phyloP scores from a whole-genome alignment of 164 flowering plant genomes.

The Aristolochia contorta region DNA sequence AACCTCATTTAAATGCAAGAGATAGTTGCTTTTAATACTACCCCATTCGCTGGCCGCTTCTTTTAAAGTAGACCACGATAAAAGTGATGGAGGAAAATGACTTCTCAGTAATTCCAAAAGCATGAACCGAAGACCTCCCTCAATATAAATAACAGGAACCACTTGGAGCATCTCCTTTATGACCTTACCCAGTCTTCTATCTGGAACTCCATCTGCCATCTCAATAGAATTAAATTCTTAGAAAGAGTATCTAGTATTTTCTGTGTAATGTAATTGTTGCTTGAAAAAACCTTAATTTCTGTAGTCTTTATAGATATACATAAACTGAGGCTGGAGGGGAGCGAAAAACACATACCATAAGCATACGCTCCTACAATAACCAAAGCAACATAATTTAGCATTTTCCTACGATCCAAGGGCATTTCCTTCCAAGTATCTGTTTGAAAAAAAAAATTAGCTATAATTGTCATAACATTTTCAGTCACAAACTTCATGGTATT shows the following conservation, averaged over 20 bases:
- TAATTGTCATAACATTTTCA: no score
- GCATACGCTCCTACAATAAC: slow-evolving; percentile 15
- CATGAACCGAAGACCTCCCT: slow-evolving; percentile 19
- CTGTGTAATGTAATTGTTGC: neutral
- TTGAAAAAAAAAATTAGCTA: no score
- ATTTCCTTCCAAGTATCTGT: slow-evolving; percentile 23
- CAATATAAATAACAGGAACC: slow-evolving; percentile 21
- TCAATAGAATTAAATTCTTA: slow-evolving; percentile 1
- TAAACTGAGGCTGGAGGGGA: neutral
- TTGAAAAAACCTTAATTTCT: neutral
- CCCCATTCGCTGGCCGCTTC: slow-evolving; percentile 15
- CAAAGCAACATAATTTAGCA: slow-evolving; percentile 15
- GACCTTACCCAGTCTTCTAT: slow-evolving; percentile 17
- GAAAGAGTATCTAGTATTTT: neutral
- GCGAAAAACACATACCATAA: slow-evolving; percentile 9
- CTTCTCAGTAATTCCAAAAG: slow-evolving; percentile 15
- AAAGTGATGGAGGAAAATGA: slow-evolving; percentile 16
- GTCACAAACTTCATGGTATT: no score
- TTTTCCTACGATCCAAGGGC: slow-evolving; percentile 17
- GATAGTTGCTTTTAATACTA: slow-evolving; percentile 14
- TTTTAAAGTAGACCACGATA: slow-evolving; percentile 17
- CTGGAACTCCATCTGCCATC: slow-evolving; percentile 17
- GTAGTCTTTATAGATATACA: neutral
- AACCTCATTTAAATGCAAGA: slow-evolving; percentile 16
- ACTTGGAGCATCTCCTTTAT: slow-evolving; percentile 17